Conservation (phyloP, 331 rosid genomes). For the Pyracantha coccinea region DNA sequence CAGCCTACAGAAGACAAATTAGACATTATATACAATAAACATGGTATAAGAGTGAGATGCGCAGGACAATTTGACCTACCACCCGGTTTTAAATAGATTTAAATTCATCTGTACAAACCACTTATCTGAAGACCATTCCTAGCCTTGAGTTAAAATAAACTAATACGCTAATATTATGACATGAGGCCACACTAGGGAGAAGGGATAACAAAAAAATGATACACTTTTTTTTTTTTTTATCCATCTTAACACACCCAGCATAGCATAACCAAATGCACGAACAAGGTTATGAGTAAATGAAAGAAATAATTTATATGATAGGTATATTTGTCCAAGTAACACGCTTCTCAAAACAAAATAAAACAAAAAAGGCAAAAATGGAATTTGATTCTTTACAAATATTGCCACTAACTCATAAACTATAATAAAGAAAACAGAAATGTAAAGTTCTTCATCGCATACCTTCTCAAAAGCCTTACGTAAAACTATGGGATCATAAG, state of each 20-base stretch:
- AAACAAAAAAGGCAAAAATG: neutral
- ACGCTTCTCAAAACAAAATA: neutral
- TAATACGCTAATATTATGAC: neutral
- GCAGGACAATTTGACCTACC: neutral
- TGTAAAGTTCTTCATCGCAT: slow-evolving; percentile 8
- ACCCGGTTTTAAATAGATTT: neutral
- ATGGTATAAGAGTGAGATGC: neutral
- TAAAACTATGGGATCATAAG: slow-evolving; percentile 55
- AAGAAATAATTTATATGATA: neutral
- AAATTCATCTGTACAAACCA: neutral
- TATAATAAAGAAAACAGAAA: neutral
- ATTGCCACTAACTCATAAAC: neutral
- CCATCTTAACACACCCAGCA: neutral
- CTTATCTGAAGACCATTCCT: neutral
- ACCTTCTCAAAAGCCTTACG: slow-evolving; percentile 83
- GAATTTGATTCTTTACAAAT: neutral
- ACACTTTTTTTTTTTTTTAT: neutral
- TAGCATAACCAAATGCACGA: neutral
- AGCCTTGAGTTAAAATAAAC: neutral
- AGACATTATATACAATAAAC: neutral
- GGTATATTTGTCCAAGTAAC: neutral
- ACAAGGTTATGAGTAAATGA: neutral
- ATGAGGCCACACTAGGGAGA: too few species aligned
- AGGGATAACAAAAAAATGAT: too few species aligned
- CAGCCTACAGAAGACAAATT: slow-evolving; percentile 47